Percentiles rank a stretch among this genome's conserved stretches.
Evolutionary conservation across 208 protist species (phyloP).

Genomic region (Crithidia acanthocephali): DNA sequence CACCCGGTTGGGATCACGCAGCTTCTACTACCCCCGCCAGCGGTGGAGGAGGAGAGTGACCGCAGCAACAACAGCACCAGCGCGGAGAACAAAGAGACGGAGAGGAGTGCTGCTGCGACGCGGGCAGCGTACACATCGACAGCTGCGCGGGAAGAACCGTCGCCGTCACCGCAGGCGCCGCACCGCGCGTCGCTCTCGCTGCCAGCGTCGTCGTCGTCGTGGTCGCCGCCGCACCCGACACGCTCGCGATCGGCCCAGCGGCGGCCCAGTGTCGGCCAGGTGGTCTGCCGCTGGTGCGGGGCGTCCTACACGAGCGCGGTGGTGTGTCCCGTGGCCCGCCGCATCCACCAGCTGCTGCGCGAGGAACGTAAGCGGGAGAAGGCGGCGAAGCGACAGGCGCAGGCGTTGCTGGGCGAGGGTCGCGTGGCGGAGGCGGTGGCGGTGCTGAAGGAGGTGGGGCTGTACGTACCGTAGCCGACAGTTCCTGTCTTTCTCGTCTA

Average conservation of each 20-base stretch:
- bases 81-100: too few species aligned
- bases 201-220: not conserved
- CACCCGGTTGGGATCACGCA: too few species aligned
- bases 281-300: conserved; percentile 47
- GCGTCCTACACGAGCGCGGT: conserved; percentile 33
- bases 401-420: conserved; percentile 45
- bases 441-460: conserved; percentile 29
- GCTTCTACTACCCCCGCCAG: too few species aligned
- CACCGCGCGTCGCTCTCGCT: not conserved
- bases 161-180: not conserved
- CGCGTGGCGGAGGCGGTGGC: conserved; percentile 47
- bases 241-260: conserved; percentile 1
- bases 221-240: not conserved
- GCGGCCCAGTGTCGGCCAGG: conserved; percentile 16
- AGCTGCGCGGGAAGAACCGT: too few species aligned
- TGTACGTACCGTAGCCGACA: conserved; percentile 14
- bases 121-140: not conserved
- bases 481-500: too few species aligned
- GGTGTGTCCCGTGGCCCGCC: conserved; percentile 34
- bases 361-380: conserved; percentile 52
- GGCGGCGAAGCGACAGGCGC: conserved; percentile 47
- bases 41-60: too few species aligned
- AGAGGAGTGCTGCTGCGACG: too few species aligned
- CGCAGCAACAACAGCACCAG: too few species aligned
- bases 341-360: conserved; percentile 40